Evolutionary conservation across 2,329 filamentous ascomycete species (phyloP), one percentile per base, ranked within the genome.

Genomic region (Neofusicoccum umdonicola): DNA sequence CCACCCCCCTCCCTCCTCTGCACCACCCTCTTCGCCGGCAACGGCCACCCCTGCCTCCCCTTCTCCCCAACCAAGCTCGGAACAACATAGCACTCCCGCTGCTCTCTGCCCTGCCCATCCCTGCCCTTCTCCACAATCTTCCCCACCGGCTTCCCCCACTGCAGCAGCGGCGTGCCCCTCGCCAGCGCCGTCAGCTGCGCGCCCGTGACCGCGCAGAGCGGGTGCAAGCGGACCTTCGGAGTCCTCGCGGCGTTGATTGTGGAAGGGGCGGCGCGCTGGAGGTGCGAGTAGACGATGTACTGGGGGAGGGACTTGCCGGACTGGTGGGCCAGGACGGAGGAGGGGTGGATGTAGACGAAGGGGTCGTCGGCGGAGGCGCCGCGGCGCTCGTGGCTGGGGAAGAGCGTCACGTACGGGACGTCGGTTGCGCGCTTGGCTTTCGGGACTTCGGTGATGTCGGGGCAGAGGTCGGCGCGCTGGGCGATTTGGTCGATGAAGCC

Each of bases 401-500:
- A 87, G 4, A 99, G 87, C 0, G 95, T 93, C 6, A 96, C 77
- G 74, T 98, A 99, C 0, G 94, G 91, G 2, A 98, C 91, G 70
- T 98, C 93, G 68, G 95, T 96, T 1, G 93, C 91, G n/a, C 93
- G 87, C 58, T 87, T 88, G 0, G 93, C 91, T 67, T 90, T 92
- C 17, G 89, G 84, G 2, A 71, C 66, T 0, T 51, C 44, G 13
- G 62, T 39, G 13, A 41, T 13, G 15, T 27, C 13, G 0, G 92
- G 91, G 0, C 92, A 84, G n/a, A 92, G 82, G 76, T 99, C 94
- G 3, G 91, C 92, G 66, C 95, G 91, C 70, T 98, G 93, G 51
- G 95, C 95, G 45, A 99, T 86, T 70, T 97, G 91, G 77, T 99
- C 95, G 72, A 98, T 88, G 79, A 97, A 98, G 0, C 94, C 95